Base-by-base conservation (phyloP, 2,329 filamentous ascomycete species). In the Aureobasidium sp. region DNA sequence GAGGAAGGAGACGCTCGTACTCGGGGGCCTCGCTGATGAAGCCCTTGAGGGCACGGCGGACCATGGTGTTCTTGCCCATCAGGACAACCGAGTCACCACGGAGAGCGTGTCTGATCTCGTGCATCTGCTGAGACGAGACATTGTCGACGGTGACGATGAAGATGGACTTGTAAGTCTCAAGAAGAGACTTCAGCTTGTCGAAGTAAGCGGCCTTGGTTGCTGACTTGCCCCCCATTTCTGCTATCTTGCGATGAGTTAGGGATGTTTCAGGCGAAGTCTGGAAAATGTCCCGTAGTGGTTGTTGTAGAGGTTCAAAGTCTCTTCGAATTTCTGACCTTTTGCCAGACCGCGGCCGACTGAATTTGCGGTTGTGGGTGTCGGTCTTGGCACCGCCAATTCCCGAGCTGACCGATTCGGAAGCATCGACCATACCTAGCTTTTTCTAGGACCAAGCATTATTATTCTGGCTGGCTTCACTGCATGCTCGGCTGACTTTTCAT, bases 1-100 rank as follows among this genome's bases (percentile, higher is more conserved):
- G 87, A 72, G 95, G 92, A 72, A 99, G 88, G 70, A 99, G 89
- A 79, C 92, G 91, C 85, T 97, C 94, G 83, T 95, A 99, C 84
- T 99, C 94, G 74, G 94, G 93, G 78, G 87, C 84, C 76, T 99
- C 94, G 78, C 72, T 60, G 73, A 97, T 77, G 84, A 99, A 96
- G 77, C 90, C 93, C 85, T 93, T 96, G 77, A 99, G 85, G 73
- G 94, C 95, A 84, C 94, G 92, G 79, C 94, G 94, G 80, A 94
- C 93, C 94, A 99, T 99, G 81, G 94, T 99, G 88, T 99, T 99
- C 89, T 97, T 97, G 78, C 93, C 94, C 94, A 97, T 97, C 82
- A 99, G 85, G 73, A 99, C 92, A 72, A 97, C 89, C 81, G 86
- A 92, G 80, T 96, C 82, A 67, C 88, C 88, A 78, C 94, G 92